These are phyloP conservation scores for Fusarium chaquense DNA, from an alignment of 2,329 filamentous ascomycete genomes.

Conservation along the genomic window DNA sequence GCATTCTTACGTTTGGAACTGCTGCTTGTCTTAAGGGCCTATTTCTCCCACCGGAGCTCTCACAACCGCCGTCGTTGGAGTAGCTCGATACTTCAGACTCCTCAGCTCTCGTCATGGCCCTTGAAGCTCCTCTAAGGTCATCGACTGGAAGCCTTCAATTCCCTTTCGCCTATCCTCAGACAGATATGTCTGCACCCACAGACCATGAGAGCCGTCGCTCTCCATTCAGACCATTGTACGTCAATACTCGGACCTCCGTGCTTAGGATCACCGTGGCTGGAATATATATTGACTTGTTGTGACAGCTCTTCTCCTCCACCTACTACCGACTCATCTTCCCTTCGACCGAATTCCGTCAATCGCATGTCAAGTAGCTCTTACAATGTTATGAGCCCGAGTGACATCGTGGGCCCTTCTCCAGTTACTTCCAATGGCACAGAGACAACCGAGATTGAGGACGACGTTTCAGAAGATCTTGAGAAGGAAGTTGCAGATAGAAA, in stretches of 20 bases:
- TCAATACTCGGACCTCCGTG: slow-evolving; percentile 15
- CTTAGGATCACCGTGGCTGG: not conserved
- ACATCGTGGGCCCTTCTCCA: slow-evolving; percentile 82
- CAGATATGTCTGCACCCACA: slow-evolving; percentile 66
- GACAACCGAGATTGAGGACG: slow-evolving; percentile 86
- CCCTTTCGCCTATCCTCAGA: slow-evolving; percentile 59
- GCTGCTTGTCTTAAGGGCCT: slow-evolving; percentile 22
- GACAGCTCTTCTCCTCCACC: slow-evolving; percentile 54
- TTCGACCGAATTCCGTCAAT: slow-evolving; percentile 64
- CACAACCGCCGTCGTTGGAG: slow-evolving; percentile 27
- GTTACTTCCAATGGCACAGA: slow-evolving; percentile 88
- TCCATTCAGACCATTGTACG: slow-evolving; percentile 66
- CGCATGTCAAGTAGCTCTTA: slow-evolving; percentile 63
- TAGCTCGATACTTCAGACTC: slow-evolving; percentile 18
- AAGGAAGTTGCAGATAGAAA: slow-evolving; percentile 35
- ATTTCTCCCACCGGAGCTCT: slow-evolving; percentile 17
- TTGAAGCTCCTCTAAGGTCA: slow-evolving; percentile 69
- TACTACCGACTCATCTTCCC: slow-evolving; percentile 59
- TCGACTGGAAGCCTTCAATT: slow-evolving; percentile 65
- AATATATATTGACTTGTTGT: slow-evolving; percentile 22
- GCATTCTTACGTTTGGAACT: slow-evolving; percentile 43
- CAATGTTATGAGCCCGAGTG: slow-evolving; percentile 71
- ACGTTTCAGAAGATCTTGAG: slow-evolving; percentile 71
- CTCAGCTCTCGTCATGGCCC: slow-evolving; percentile 50
- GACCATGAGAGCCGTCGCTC: slow-evolving; percentile 63